Evolutionary conservation across 1,139 yeast genomes (phyloP).

Genomic region (Pichia sp.): DNA sequence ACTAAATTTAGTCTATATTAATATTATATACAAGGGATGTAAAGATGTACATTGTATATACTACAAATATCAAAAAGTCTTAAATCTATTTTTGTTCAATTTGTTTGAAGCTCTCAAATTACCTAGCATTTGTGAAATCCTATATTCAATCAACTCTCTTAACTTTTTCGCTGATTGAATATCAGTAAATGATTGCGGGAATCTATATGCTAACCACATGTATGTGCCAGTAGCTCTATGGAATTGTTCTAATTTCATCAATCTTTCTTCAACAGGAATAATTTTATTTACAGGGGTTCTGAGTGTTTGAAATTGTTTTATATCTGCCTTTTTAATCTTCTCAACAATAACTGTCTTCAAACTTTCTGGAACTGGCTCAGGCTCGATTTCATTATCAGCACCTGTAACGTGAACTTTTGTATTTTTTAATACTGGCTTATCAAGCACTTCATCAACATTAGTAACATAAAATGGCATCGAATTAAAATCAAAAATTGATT

Average conservation of each 20-base stretch:
- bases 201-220: constrained; percentile 83
- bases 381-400: constrained; percentile 21
- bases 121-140: constrained; percentile 56
- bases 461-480: constrained; percentile 33
- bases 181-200: constrained; percentile 76
- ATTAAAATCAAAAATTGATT: constrained; percentile 39
- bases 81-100: constrained; percentile 16
- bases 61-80: constrained; percentile 12
- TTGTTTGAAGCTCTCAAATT: constrained; percentile 31
- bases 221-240: constrained; percentile 66
- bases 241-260: constrained; percentile 56
- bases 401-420: constrained; percentile 19
- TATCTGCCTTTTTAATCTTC: constrained; percentile 12
- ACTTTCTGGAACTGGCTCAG: constrained; percentile 27
- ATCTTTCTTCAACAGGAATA: constrained; percentile 33
- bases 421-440: constrained; percentile 9
- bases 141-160: constrained; percentile 56
- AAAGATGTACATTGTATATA: neutral
- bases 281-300: constrained; percentile 16
- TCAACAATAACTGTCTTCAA: constrained; percentile 16
- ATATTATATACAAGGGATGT: constrained; percentile 3
- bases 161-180: constrained; percentile 66
- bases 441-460: constrained; percentile 22
- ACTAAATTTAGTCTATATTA: neutral
- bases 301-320: constrained; percentile 15